Evolutionary conservation across 768 basidiomycete genomes (phyloP), one percentile per base, ranked within the genome.

Genomic region (Lactifluus piperatus): DNA sequence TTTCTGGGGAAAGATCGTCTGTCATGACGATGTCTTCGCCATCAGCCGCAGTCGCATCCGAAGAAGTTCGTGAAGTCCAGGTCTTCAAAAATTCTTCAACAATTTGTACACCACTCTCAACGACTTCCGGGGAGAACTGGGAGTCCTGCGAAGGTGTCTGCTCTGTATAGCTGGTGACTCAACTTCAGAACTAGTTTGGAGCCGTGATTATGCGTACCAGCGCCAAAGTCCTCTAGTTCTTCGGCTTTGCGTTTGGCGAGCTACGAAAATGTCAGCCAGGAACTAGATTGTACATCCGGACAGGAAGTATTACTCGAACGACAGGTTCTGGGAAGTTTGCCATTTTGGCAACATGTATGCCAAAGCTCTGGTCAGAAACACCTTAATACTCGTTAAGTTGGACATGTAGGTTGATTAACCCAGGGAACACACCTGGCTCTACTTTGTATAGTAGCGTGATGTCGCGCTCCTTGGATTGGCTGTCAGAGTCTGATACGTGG

Each of bases 301-400:
- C 2, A 11, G 2, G 43, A 8, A 20, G 11, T 62, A 76, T 57
- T 50, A 90, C 88, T 77, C 88, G 91, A 60, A 98, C 81, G 11
- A 98, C 94, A 63, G 84, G 88, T 60, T 94, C 90, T 0, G 97
- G 97, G 72, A 99, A 99, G 71, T 97, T 94, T 4, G 95, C 95
- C n/a, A 98, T 76, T 69, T 93, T 81, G 0, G 97, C 97, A 16
- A 99, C 97, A 66, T 98, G 94, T 29, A 99, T 98, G 72, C 95
- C 97, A 68, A 97, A 98, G 69, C 92, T 95, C 72, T 97, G 95
- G 69, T 98, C 95, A 46, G 91, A 93, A 22, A 97, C 80, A 14
- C 92, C 91, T 91, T 58, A 24, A 24, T 39, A n/a, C 26, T 27
- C 22, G 10, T 49, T 45, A 47, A 34, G 1, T 26, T n/a, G 44